Conservation (phyloP, 768 basidiomycete genomes). For the Mycena chlorophos region DNA sequence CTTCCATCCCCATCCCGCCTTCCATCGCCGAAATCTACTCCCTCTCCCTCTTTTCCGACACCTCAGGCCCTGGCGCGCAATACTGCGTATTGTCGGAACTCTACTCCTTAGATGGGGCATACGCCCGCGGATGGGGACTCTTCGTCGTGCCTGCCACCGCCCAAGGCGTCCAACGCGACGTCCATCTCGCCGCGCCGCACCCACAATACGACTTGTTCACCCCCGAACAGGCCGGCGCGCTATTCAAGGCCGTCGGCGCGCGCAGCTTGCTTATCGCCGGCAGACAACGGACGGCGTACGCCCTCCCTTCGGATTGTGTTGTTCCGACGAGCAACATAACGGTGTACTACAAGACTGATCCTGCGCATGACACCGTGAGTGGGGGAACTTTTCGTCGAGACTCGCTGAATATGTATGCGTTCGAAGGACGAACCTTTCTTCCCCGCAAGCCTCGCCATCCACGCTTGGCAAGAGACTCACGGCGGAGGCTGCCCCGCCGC, state of each 20-base stretch:
- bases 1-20: conserved; percentile 29
- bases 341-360: conserved; percentile 46
- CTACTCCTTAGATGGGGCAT: conserved; percentile 13
- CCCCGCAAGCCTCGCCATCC: conserved; percentile 39
- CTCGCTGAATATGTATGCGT: background rate
- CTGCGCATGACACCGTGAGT: conserved; percentile 46
- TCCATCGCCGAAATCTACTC: conserved; percentile 29
- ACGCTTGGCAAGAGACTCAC: conserved; percentile 39
- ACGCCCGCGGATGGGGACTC: conserved; percentile 39
- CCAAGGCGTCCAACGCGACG: conserved; percentile 24
- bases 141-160: conserved; percentile 33
- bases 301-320: conserved; percentile 33
- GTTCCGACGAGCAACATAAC: conserved; percentile 24
- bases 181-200: conserved; percentile 51
- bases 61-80: conserved; percentile 21
- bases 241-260: conserved; percentile 41
- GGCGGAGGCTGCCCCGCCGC: conserved; percentile 41
- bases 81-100: conserved; percentile 37
- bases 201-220: conserved; percentile 41
- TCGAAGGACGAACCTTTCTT: conserved; percentile 46
- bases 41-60: conserved; percentile 29
- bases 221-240: conserved; percentile 39
- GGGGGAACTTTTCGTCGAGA: background rate
- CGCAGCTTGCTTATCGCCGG: conserved; percentile 46
- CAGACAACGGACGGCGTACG: conserved; percentile 37